Evolutionary conservation across 2,329 filamentous ascomycete genomes (phyloP).

Genomic region (Stachybotrys chartarum): DNA sequence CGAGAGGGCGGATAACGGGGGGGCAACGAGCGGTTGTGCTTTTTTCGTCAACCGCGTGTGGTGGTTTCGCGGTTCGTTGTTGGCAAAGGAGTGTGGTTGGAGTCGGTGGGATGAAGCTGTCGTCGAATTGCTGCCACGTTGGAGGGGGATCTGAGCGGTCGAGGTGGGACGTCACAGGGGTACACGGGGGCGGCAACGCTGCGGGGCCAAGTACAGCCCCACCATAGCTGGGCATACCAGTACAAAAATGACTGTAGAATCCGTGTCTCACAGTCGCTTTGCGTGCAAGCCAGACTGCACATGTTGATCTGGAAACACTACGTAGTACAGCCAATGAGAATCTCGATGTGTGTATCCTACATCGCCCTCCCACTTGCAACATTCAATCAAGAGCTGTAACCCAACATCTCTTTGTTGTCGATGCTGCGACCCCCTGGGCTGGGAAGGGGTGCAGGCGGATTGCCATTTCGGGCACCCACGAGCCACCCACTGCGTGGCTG

Average conservation of each 20-base stretch:
- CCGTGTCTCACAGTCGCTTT: too few relatives aligned
- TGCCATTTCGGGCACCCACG: not conserved
- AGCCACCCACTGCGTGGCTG: not conserved
- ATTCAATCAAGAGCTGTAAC: too few relatives aligned
- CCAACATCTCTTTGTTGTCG: too few relatives aligned
- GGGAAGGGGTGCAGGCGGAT: not conserved
- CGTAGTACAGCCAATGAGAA: not conserved
- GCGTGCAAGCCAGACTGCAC: too few relatives aligned
- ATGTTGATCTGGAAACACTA: not conserved
- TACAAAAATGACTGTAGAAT: not conserved
- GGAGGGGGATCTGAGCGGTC: constrained; percentile 4
- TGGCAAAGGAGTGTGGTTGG: constrained; percentile 3
- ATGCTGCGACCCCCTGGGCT: too few relatives aligned
- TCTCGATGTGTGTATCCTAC: too few relatives aligned
- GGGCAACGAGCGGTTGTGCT: not conserved
- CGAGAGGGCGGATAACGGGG: constrained; percentile 1
- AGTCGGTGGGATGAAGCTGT: constrained; percentile 4
- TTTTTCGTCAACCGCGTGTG: constrained; percentile 3
- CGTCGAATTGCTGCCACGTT: not conserved
- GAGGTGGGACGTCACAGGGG: constrained; percentile 1
- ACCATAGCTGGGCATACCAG: not conserved
- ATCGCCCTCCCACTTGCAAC: too few relatives aligned
- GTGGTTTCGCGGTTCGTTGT: constrained; percentile 2
- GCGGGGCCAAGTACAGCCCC: constrained; percentile 1
- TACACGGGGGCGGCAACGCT: not conserved